Evolutionary conservation across 352 stramenopile species (phyloP).

Genomic region (Aphanomyces euteiches): DNA sequence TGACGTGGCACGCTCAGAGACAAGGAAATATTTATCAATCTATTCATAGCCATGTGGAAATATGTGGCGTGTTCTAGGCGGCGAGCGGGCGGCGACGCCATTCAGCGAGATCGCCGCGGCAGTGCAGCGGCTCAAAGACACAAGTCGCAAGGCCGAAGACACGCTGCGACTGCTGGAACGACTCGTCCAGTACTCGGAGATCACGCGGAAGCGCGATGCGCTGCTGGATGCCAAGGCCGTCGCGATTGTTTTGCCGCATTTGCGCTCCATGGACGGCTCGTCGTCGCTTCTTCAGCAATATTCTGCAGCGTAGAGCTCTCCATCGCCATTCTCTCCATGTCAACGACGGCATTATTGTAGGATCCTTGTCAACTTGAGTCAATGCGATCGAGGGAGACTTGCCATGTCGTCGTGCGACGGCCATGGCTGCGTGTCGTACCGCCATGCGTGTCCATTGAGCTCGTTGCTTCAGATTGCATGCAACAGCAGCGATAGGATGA

Average conservation of each 20-base stretch:
- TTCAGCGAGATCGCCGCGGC: constrained; percentile 53
- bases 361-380: constrained; percentile 59
- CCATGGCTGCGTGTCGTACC: constrained; percentile 65
- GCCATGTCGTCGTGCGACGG: constrained; percentile 66
- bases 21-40: too few species aligned
- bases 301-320: constrained; percentile 36
- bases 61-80: too few species aligned
- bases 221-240: constrained; percentile 61
- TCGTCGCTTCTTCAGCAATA: constrained; percentile 34
- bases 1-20: too few species aligned
- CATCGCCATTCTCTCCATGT: not conserved
- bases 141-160: constrained; percentile 40
- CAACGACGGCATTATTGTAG: constrained; percentile 31
- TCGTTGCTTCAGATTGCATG: constrained; percentile 45
- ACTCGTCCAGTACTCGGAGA: constrained; percentile 53
- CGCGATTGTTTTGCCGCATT: constrained; percentile 43
- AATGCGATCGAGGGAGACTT: constrained; percentile 47
- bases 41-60: too few species aligned
- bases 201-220: constrained; percentile 46
- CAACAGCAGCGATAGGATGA: constrained; percentile 32
- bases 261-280: constrained; percentile 30
- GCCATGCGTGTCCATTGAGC: constrained; percentile 62
- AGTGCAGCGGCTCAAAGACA: constrained; percentile 49
- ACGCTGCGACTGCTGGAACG: constrained; percentile 48
- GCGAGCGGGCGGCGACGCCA: not conserved